These are phyloP conservation scores for Gamarada debralockiae DNA, from an alignment of 495 filamentous ascomycete species.

Conservation along the genomic window DNA sequence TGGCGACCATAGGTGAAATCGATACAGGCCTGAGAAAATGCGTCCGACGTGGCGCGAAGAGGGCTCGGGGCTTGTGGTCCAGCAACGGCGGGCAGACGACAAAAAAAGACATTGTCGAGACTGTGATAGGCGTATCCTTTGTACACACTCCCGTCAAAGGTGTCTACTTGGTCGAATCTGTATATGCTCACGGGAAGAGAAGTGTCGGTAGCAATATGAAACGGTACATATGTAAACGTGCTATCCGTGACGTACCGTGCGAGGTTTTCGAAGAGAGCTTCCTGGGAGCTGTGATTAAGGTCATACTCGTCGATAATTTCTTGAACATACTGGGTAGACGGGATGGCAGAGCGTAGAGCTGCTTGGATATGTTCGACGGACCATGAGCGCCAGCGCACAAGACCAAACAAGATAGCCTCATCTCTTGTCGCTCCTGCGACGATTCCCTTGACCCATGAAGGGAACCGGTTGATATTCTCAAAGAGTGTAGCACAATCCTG, in stretches of 20 bases:
- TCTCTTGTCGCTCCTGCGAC: background rate
- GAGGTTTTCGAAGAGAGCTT: background rate
- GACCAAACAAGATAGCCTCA: background rate
- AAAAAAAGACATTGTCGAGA: background rate
- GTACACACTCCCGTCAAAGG: background rate
- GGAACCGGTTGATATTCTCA: background rate
- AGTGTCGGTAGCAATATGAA: background rate
- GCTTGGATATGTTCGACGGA: background rate
- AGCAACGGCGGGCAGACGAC: background rate
- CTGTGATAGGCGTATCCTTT: constrained; percentile 6
- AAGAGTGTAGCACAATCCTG: background rate
- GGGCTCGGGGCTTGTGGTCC: background rate
- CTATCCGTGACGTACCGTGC: background rate
- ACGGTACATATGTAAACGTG: background rate
- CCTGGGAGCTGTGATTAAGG: background rate
- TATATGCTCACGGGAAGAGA: background rate
- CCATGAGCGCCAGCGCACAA: background rate
- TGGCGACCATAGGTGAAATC: background rate
- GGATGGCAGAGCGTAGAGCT: background rate
- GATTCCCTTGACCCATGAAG: background rate
- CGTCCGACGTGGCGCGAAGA: background rate
- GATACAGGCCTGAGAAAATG: background rate
- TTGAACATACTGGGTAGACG: background rate
- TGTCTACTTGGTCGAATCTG: constrained; percentile 1
- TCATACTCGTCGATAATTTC: background rate